phyloP scores from a whole-genome alignment of 225 moss, liverwort and hornwort genomes.

The Polytrichum commune region DNA sequence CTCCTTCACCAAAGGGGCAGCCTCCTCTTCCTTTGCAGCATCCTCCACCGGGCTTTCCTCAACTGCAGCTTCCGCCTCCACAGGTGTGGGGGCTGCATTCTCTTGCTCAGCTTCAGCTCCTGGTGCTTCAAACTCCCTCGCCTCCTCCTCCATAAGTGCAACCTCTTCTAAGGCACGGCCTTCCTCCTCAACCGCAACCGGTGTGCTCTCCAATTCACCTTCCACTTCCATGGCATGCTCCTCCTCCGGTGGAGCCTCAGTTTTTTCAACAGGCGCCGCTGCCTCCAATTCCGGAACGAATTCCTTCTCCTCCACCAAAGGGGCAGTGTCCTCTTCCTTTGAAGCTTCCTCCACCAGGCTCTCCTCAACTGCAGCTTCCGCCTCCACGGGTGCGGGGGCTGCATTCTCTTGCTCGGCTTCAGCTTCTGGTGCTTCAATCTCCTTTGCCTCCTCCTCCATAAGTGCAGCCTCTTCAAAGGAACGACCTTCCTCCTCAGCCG shows the following conservation, averaged over 20 bases:
- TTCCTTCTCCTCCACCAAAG: not conserved
- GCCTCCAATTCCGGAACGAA: too few species aligned
- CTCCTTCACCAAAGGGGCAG: not conserved
- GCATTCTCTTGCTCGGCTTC: not conserved
- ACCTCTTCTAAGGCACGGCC: accelerated
- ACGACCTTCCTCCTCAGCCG: not conserved
- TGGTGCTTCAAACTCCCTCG: not conserved
- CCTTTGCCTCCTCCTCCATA: accelerated
- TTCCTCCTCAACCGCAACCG: not conserved
- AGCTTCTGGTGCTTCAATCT: accelerated
- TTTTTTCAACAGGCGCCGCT: too few species aligned
- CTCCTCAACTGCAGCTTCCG: not conserved
- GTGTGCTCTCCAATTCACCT: not conserved
- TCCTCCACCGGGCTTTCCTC: too few species aligned
- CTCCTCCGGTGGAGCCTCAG: not conserved
- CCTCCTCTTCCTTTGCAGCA: not conserved
- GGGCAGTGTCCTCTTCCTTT: not conserved
- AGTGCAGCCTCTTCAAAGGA: too few species aligned
- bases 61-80: not conserved
- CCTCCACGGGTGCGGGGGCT: not conserved
- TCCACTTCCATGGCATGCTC: not conserved
- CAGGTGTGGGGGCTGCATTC: too few species aligned
- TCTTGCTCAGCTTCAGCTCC: not conserved
- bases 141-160: not conserved
- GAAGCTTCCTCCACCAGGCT: not conserved